Conservation (phyloP, 148 eudicot species). For the Silene conica region DNA sequence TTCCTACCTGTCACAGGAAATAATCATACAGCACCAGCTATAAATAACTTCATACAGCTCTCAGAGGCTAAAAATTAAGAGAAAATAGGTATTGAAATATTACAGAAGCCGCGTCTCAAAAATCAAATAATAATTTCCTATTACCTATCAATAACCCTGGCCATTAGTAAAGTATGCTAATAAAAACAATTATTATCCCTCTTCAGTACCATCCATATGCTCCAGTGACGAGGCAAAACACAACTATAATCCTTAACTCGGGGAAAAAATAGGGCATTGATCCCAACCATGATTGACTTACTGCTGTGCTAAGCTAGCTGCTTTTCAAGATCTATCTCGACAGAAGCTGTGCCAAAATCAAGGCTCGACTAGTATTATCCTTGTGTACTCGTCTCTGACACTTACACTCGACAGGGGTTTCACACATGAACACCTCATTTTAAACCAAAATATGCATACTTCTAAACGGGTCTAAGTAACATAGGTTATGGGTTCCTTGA, state of each 20-base stretch:
- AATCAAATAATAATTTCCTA: neutral
- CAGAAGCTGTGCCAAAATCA: neutral
- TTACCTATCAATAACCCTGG: neutral
- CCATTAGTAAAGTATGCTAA: neutral
- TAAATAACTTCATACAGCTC: conserved; percentile 1
- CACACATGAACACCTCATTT: too few species aligned
- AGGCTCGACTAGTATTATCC: neutral
- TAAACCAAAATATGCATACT: too few species aligned
- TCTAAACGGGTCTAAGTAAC: too few species aligned
- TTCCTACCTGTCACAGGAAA: conserved; percentile 63
- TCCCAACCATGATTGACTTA: neutral
- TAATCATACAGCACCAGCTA: neutral
- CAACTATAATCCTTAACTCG: neutral
- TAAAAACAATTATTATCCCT: neutral
- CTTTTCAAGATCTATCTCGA: neutral
- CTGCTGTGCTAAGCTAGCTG: too few species aligned
- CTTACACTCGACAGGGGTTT: too few species aligned
- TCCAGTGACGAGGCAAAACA: neutral
- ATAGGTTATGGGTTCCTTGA: neutral
- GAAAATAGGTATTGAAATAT: neutral
- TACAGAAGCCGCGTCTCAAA: neutral
- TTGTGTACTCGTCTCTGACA: too few species aligned
- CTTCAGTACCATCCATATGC: neutral
- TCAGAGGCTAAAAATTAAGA: neutral
- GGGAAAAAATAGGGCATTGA: neutral